Evolutionary conservation across 352 stramenopile genomes (phyloP).

Genomic region (Globisporangium perplexum): DNA sequence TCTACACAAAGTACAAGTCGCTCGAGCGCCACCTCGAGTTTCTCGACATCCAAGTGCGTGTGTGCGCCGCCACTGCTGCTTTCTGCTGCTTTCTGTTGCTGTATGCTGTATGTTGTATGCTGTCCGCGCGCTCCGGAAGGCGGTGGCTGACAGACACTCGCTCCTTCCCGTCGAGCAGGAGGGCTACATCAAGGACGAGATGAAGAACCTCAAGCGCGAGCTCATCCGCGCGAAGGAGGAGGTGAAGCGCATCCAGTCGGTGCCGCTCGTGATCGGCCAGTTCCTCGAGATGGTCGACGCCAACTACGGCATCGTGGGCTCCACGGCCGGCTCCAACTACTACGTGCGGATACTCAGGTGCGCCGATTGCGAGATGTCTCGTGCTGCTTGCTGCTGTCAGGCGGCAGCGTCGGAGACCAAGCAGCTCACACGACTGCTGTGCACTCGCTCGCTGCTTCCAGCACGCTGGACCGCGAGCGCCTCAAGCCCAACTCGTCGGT

Average conservation of each 20-base stretch:
- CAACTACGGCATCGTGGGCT: conserved; percentile 99
- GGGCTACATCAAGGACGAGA: conserved; percentile 99
- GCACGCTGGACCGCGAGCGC: conserved; percentile 97
- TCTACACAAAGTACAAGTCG: conserved; percentile 79
- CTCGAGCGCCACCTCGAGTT: conserved; percentile 80
- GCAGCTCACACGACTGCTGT: background rate
- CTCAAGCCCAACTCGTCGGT: conserved; percentile 99
- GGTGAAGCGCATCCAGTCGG: conserved; percentile 99
- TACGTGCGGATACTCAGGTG: conserved; percentile 95
- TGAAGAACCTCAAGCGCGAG: conserved; percentile 99
- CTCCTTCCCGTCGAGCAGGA: conserved; percentile 50
- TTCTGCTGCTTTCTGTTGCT: background rate
- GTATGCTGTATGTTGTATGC: too few relatives aligned
- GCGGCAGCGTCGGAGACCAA: too few relatives aligned
- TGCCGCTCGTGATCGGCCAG: conserved; percentile 99
- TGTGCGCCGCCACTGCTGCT: background rate
- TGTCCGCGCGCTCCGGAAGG: too few relatives aligned
- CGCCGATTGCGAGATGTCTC: conserved; percentile 10
- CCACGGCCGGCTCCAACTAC: conserved; percentile 97
- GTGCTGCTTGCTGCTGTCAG: background rate
- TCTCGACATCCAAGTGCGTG: conserved; percentile 65
- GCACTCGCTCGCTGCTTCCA: conserved; percentile 10
- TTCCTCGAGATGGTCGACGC: conserved; percentile 99
- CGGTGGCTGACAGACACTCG: too few relatives aligned
- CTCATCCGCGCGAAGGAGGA: conserved; percentile 99